Evolutionary conservation across 805 yeast species (phyloP), one percentile per base, ranked within the genome.

Genomic region (Candida corydali): DNA sequence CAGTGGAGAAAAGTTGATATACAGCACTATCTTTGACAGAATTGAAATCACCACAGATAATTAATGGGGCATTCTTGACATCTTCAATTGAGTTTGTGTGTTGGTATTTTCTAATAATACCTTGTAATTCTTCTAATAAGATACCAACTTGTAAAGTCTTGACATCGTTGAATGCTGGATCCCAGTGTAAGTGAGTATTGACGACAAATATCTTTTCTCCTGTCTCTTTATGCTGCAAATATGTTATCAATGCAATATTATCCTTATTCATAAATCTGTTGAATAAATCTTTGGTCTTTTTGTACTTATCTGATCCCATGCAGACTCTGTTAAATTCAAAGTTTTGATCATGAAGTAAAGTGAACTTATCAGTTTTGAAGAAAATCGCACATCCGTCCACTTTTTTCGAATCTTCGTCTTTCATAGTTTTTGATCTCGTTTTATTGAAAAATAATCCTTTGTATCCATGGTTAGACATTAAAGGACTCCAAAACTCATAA

Each of bases 381-480:
- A 91, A 91, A 1, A 89, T 80, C n/a, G 97, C 97, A 72, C 98
- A 93, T 9, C 99, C 99, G 59, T 93, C 99, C 32, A 93, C 98
- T 52, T 84, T 85, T 59, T 82, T 82, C 17, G 94, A 80, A 47
- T 86, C 95, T 41, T 65, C 68, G 42, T 80, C 82, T 43, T 71
- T 64, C 95, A 87, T 86, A 8, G 97, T 88, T 62, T 86, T 85
- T 1, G 96, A 89, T 55, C 99, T 76, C 17, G 95, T 84, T 62
- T 93, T 93, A 37, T 83, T 84, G 61, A 81, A 86, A 65, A 87
- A 89, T 17, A 78, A 60, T 25, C 95, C 89, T 47, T 76, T 75
- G 63, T 91, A 93, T 6, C 96, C 96, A 32, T 75, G 66, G 38
- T 77, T 73, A 17, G 70, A 70, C 75, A 93, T 70, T 22, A 78